Conservation (phyloP, 2,329 filamentous ascomycete genomes). For the Talaromyces sp. region DNA sequence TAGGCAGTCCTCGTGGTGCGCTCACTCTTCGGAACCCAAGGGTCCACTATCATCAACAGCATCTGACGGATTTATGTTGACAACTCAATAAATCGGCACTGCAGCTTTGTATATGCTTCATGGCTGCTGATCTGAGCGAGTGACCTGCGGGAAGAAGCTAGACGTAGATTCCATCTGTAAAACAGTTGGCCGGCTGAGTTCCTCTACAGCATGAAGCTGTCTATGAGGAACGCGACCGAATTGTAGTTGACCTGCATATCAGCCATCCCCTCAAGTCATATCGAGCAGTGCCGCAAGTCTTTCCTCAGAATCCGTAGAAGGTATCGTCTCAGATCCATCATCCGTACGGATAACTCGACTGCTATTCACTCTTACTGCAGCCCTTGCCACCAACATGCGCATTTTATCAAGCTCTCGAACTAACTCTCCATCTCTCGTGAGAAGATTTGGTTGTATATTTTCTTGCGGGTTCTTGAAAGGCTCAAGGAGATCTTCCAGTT, state of each 20-base stretch:
- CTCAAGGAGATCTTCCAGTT: slow-evolving; percentile 46
- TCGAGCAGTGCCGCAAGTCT: slow-evolving; percentile 40
- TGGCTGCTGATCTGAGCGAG: not conserved
- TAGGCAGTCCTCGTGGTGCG: not conserved
- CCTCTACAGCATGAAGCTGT: not conserved
- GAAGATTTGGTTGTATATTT: slow-evolving; percentile 55
- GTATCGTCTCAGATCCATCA: slow-evolving; percentile 20
- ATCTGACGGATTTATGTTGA: not conserved
- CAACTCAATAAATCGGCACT: not conserved
- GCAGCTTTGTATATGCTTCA: not conserved
- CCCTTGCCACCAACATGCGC: slow-evolving; percentile 46
- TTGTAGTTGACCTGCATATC: not conserved
- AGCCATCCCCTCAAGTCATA: slow-evolving; percentile 24
- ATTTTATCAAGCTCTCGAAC: slow-evolving; percentile 50
- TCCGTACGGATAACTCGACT: slow-evolving; percentile 22
- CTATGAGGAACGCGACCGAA: not conserved
- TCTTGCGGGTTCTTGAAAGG: slow-evolving; percentile 50
- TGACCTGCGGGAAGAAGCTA: not conserved
- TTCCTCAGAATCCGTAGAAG: slow-evolving; percentile 29
- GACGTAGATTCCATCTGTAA: not conserved
- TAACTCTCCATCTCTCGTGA: slow-evolving; percentile 51
- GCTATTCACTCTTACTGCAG: slow-evolving; percentile 37
- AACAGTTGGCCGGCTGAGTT: not conserved
- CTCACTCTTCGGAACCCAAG: not conserved
- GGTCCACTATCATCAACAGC: too few species aligned